Conservation (phyloP, 441 rosid species). For the Daphne laureola region DNA sequence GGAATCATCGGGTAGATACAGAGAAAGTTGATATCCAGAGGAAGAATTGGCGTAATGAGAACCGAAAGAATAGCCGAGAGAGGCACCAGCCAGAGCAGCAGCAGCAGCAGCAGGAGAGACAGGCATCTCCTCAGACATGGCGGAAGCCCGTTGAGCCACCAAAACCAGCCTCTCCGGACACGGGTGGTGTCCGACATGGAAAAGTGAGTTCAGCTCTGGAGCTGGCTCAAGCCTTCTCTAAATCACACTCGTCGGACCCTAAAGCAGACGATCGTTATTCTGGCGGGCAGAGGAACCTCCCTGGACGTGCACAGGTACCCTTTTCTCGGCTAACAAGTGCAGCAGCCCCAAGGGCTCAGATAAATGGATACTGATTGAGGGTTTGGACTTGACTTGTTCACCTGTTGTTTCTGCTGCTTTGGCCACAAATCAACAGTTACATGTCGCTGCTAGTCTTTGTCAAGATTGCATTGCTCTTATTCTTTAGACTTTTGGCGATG, state of each 20-base stretch:
- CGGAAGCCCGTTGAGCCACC: constrained; percentile 49
- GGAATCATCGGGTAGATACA: constrained; percentile 31
- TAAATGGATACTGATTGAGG: constrained; percentile 65
- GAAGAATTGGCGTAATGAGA: constrained; percentile 59
- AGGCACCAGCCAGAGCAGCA: constrained; percentile 36
- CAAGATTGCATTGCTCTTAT: too few species aligned
- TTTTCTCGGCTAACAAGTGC: constrained; percentile 64
- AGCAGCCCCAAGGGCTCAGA: constrained; percentile 37
- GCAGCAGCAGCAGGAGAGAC: constrained; percentile 46
- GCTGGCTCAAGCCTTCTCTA: constrained; percentile 70
- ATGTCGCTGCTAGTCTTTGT: too few species aligned
- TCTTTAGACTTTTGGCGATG: too few species aligned
- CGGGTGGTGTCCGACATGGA: constrained; percentile 39
- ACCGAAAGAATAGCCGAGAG: constrained; percentile 37
- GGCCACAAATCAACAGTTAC: too few species aligned
- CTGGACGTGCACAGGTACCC: constrained; percentile 44
- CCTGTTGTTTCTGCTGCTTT: too few species aligned
- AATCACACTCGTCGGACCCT: constrained; percentile 41
- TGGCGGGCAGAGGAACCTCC: constrained; percentile 23
- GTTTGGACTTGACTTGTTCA: neutral
- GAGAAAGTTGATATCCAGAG: constrained; percentile 47
- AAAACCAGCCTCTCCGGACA: constrained; percentile 45
- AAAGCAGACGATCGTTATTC: constrained; percentile 33
- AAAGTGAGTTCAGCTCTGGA: constrained; percentile 78
- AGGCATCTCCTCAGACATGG: constrained; percentile 82